Evolutionary conservation across 768 basidiomycete species (phyloP).

Genomic region (Daedaleopsis nitida): DNA sequence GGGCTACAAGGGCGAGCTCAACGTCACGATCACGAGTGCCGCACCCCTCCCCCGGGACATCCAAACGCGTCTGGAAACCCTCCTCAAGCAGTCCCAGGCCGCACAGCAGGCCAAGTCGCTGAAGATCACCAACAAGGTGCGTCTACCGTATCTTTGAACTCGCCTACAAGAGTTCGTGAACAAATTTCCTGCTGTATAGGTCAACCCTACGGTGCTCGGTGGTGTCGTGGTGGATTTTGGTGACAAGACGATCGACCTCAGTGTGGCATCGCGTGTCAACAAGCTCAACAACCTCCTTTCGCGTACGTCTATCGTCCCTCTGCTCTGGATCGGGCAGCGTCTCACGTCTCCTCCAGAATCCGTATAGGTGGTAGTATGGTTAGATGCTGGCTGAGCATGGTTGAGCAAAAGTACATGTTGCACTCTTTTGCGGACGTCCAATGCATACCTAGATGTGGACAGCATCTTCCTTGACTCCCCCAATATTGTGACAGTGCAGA

Average conservation of each 20-base stretch:
- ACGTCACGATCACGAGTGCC: constrained; percentile 90
- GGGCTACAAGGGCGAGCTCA: constrained; percentile 90
- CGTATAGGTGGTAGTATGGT: constrained; percentile 11
- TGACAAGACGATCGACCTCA: constrained; percentile 97
- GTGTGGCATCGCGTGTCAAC: constrained; percentile 90
- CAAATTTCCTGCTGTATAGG: constrained; percentile 44
- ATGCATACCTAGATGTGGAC: constrained; percentile 11
- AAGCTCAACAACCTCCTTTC: constrained; percentile 90
- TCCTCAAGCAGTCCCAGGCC: constrained; percentile 83
- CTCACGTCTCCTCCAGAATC: constrained; percentile 10
- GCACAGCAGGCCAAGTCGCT: constrained; percentile 86
- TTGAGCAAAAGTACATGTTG: constrained; percentile 1
- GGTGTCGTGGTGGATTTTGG: constrained; percentile 96
- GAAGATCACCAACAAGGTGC: constrained; percentile 90
- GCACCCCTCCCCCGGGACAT: constrained; percentile 76
- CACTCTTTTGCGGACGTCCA: constrained; percentile 4
- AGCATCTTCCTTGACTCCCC: background rate
- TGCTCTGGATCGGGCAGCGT: too few relatives aligned
- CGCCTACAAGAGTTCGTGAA: constrained; percentile 6
- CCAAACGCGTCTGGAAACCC: constrained; percentile 75
- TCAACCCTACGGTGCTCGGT: constrained; percentile 90
- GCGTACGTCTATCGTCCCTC: constrained; percentile 50
- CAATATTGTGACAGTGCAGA: too few relatives aligned
- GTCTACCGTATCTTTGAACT: constrained; percentile 17
- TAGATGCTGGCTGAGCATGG: background rate